These are phyloP conservation scores for Berkeleyomyces basicola DNA, from an alignment of 2,329 filamentous ascomycete species.

Conservation along the genomic window DNA sequence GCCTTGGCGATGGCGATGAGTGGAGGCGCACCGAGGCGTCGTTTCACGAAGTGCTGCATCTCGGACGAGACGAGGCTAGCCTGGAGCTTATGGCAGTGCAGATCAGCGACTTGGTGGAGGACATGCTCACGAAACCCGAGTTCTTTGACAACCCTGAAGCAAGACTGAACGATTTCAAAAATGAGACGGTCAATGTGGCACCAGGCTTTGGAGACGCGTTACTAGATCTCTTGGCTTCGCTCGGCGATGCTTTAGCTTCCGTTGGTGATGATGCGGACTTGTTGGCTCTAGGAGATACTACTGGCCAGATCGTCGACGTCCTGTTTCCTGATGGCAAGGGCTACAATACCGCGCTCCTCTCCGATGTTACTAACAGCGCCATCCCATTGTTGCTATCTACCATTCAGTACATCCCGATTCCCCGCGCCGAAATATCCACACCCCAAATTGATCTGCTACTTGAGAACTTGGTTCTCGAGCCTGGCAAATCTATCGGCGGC, in stretches of 20 bases:
- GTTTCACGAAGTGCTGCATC: conserved; percentile 54
- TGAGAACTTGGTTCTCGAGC: conserved; percentile 82
- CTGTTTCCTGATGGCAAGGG: conserved; percentile 47
- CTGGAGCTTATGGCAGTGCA: conserved; percentile 66
- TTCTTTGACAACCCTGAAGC: conserved; percentile 63
- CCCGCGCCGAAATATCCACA: conserved; percentile 70
- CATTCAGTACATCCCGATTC: conserved; percentile 78
- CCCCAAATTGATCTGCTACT: conserved; percentile 72
- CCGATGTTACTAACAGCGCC: conserved; percentile 65
- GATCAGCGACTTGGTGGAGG: conserved; percentile 57
- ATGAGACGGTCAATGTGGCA: conserved; percentile 45
- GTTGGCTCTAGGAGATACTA: conserved; percentile 48
- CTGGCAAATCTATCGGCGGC: conserved; percentile 65
- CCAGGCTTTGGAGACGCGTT: conserved; percentile 16
- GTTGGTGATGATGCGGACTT: conserved; percentile 58
- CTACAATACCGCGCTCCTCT: conserved; percentile 53
- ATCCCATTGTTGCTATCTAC: conserved; percentile 59
- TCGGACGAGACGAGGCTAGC: conserved; percentile 61
- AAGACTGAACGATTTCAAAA: conserved; percentile 33
- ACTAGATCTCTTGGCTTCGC: conserved; percentile 8
- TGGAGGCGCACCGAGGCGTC: conserved; percentile 61
- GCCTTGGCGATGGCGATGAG: conserved; percentile 55
- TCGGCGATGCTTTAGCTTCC: conserved; percentile 37
- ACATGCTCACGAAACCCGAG: conserved; percentile 67
- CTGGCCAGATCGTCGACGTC: conserved; percentile 49